phyloP scores from a whole-genome alignment of 208 protist genomes.

The Wallacemonas rigidus region DNA sequence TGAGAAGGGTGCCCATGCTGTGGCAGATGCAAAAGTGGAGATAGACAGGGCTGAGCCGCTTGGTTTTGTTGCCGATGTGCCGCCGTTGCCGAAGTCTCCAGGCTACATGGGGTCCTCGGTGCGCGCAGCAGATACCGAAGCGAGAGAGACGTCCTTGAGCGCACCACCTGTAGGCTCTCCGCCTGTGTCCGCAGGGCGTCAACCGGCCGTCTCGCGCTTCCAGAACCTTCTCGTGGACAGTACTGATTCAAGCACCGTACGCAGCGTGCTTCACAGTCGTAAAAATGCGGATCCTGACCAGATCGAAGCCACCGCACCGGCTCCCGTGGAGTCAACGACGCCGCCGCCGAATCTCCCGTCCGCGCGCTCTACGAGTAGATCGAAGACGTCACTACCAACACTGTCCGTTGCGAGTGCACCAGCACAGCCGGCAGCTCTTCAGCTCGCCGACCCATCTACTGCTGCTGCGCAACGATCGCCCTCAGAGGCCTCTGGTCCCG shows the following conservation, averaged over 20 bases:
- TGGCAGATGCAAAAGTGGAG: no score
- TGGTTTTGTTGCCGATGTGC: neutral
- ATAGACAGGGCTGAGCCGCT: neutral
- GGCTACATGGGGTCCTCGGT: neutral
- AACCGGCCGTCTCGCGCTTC: slow-evolving; percentile 22
- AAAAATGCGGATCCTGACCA: neutral
- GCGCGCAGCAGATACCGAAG: neutral
- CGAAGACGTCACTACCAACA: no score
- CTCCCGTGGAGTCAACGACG: neutral
- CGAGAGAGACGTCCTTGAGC: neutral
- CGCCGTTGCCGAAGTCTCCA: neutral
- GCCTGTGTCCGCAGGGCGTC: slow-evolving; percentile 13
- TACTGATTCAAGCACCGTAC: neutral
- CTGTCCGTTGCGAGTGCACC: neutral
- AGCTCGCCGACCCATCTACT: neutral
- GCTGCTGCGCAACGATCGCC: neutral
- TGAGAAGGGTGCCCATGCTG: neutral
- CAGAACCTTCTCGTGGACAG: slow-evolving; percentile 21
- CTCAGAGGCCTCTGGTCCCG: no score
- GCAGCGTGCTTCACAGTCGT: neutral
- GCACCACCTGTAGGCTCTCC: neutral
- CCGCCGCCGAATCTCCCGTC: neutral
- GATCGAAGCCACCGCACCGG: neutral
- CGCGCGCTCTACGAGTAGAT: no score
- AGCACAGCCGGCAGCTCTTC: neutral